These are phyloP conservation scores for Vigna hirtella DNA, from an alignment of 306 rosid genomes.

Conservation along the genomic window DNA sequence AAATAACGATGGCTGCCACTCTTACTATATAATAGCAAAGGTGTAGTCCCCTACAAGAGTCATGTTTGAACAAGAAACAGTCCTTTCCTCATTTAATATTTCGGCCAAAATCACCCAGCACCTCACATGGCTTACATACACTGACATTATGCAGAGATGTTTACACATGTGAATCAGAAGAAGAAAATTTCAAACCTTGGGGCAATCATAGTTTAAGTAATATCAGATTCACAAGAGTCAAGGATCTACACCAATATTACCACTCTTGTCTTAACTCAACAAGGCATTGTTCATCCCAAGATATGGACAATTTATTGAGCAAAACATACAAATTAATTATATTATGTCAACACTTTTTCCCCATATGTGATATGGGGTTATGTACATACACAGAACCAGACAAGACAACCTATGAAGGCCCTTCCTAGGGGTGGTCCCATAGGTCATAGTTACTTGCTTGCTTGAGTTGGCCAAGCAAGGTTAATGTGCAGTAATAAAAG, in stretches of 20 bases:
- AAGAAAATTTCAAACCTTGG: slow-evolving; percentile 51
- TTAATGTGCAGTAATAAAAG: not conserved
- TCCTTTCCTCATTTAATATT: slow-evolving; percentile 61
- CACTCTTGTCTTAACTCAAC: slow-evolving; percentile 42
- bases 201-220: slow-evolving; percentile 44
- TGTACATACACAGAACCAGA: slow-evolving; percentile 24
- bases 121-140: slow-evolving; percentile 82
- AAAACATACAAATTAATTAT: slow-evolving; percentile 33
- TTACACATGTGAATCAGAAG: slow-evolving; percentile 59
- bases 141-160: slow-evolving; percentile 64
- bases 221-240: slow-evolving; percentile 61
- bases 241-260: slow-evolving; percentile 45
- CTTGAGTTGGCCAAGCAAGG: slow-evolving; percentile 17
- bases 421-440: slow-evolving; percentile 32
- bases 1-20: slow-evolving; percentile 46
- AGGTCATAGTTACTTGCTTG: slow-evolving; percentile 24
- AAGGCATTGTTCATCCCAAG: slow-evolving; percentile 45
- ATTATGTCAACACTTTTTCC: slow-evolving; percentile 20
- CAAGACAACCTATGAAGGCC: slow-evolving; percentile 42
- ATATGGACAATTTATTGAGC: slow-evolving; percentile 40
- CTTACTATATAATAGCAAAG: slow-evolving; percentile 25
- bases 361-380: not conserved
- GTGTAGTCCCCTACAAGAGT: slow-evolving; percentile 62
- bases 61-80: slow-evolving; percentile 69
- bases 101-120: slow-evolving; percentile 53